phyloP scores from a whole-genome alignment of 1,139 yeast species.

The Debaryomyces udenii region DNA sequence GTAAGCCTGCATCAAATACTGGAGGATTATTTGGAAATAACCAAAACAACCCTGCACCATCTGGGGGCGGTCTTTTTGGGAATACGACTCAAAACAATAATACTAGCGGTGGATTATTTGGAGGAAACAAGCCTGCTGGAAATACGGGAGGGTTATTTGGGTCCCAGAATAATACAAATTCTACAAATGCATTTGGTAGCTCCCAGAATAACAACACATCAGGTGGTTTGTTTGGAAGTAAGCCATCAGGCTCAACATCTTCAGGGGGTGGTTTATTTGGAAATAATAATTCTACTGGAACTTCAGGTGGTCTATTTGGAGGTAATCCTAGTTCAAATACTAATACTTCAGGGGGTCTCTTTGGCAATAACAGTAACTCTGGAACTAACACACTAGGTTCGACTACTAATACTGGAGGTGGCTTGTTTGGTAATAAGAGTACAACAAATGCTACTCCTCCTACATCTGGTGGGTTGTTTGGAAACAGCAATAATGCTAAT shows the following conservation, averaged over 20 bases:
- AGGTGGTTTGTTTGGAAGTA: conserved; percentile 47
- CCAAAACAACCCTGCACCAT: conserved; percentile 14
- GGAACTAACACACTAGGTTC: conserved; percentile 10
- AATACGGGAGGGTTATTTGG: conserved; percentile 27
- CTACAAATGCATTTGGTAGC: conserved; percentile 20
- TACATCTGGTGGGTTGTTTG: conserved; percentile 26
- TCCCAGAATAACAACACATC: conserved; percentile 15
- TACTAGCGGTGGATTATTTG: conserved; percentile 23
- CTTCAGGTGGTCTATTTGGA: conserved; percentile 40
- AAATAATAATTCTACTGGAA: conserved; percentile 14
- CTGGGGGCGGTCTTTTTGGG: conserved; percentile 41
- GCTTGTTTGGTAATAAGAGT: conserved; percentile 14
- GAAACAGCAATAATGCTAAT: conserved; percentile 22
- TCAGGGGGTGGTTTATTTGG: conserved; percentile 32
- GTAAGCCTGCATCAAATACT: conserved; percentile 18
- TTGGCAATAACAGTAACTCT: conserved; percentile 24
- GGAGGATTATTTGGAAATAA: conserved; percentile 30
- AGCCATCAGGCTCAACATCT: conserved; percentile 16
- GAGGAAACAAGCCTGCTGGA: conserved; percentile 20
- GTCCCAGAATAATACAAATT: conserved; percentile 13
- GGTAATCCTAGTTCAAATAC: conserved; percentile 15
- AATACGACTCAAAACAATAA: conserved; percentile 24
- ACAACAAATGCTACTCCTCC: conserved; percentile 9
- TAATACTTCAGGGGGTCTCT: conserved; percentile 25
- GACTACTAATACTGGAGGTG: conserved; percentile 13